phyloP scores from a whole-genome alignment of 805 yeast species.

The Saccharomyces cerevisiae region DNA sequence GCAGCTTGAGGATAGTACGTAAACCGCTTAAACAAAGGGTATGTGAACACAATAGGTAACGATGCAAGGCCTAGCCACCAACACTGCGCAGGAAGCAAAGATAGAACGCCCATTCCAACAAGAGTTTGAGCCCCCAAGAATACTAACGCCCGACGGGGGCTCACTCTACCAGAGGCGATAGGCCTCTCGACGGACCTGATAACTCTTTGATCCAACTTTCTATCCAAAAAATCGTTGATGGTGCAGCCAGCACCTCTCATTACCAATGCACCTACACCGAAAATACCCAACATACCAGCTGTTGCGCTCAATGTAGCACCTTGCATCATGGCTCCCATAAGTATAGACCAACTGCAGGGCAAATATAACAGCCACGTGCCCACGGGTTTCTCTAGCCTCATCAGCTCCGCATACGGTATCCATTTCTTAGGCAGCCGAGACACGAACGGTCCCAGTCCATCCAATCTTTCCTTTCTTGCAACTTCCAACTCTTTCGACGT shows the following conservation, averaged over 20 bases:
- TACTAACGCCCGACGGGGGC: constrained; percentile 56
- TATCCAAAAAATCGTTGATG: constrained; percentile 80
- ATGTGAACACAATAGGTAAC: constrained; percentile 68
- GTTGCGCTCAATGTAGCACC: constrained; percentile 54
- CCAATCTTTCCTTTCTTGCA: constrained; percentile 44
- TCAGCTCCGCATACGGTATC: constrained; percentile 87
- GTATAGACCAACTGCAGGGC: constrained; percentile 89
- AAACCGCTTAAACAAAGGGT: constrained; percentile 89
- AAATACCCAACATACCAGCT: constrained; percentile 52
- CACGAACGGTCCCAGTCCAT: constrained; percentile 44
- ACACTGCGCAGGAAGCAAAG: constrained; percentile 71
- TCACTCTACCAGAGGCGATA: constrained; percentile 79
- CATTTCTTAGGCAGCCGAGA: constrained; percentile 57
- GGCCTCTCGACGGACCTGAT: constrained; percentile 87
- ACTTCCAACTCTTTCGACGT: constrained; percentile 22
- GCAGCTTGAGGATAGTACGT: constrained; percentile 92
- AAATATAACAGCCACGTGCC: constrained; percentile 78
- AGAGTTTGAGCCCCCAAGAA: constrained; percentile 69
- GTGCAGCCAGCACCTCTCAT: constrained; percentile 99
- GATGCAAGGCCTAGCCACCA: constrained; percentile 77
- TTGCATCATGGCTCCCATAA: constrained; percentile 74
- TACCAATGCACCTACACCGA: constrained; percentile 75
- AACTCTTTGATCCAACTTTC: constrained; percentile 75
- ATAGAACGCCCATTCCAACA: constrained; percentile 63
- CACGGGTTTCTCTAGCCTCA: constrained; percentile 92